Conservation (phyloP, 2,329 filamentous ascomycete genomes). For the Fusarium fujikuroi region DNA sequence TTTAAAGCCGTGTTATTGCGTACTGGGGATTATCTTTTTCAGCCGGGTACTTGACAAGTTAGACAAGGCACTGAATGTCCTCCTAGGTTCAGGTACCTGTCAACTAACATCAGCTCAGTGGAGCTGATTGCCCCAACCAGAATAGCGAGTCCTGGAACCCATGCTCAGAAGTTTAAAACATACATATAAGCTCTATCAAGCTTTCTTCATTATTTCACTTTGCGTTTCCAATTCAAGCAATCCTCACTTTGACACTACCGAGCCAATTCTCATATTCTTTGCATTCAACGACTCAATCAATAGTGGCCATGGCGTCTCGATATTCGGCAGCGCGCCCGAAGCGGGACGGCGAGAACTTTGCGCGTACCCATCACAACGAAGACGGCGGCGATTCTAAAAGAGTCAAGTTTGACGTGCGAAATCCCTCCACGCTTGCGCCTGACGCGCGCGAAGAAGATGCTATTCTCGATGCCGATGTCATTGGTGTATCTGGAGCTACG, state of each 20-base stretch:
- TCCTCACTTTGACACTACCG: background rate
- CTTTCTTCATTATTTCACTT: slow-evolving; percentile 17
- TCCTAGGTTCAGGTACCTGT: background rate
- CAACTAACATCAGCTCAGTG: background rate
- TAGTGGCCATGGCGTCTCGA: slow-evolving; percentile 62
- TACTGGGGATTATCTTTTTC: background rate
- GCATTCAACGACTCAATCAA: background rate
- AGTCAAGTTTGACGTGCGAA: slow-evolving; percentile 92
- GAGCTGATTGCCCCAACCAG: slow-evolving; percentile 17
- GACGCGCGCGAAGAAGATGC: slow-evolving; percentile 78
- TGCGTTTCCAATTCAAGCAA: slow-evolving; percentile 9
- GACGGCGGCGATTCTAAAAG: slow-evolving; percentile 70
- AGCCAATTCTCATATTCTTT: background rate
- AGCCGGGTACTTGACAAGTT: background rate
- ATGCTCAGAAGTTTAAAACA: slow-evolving; percentile 4
- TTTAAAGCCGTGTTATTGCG: background rate
- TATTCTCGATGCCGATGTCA: slow-evolving; percentile 90
- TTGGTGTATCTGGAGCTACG: slow-evolving; percentile 79
- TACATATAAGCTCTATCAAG: slow-evolving; percentile 24
- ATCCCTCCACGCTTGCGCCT: slow-evolving; percentile 89
- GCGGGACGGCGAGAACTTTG: slow-evolving; percentile 83
- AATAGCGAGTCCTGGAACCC: slow-evolving; percentile 1
- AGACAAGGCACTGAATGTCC: background rate
- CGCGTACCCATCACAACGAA: slow-evolving; percentile 76
- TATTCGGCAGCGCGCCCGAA: slow-evolving; percentile 80